Evolutionary conservation across 1,284 basidiomycete genomes (phyloP).

Genomic region (Tilletiopsis washingtonensis): DNA sequence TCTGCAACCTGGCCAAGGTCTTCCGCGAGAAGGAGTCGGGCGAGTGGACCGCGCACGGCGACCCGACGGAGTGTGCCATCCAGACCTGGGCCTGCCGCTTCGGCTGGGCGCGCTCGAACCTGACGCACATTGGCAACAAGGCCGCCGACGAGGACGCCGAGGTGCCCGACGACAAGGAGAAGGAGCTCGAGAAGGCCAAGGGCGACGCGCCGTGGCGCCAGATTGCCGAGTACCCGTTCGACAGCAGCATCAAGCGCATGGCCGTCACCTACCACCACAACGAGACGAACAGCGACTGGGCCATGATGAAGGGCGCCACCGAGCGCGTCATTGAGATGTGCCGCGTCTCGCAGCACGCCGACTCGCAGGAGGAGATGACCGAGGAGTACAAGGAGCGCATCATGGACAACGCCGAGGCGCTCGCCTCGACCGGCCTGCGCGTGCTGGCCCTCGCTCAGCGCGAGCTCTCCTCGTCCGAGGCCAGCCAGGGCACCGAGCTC

Average conservation of each 20-base stretch:
- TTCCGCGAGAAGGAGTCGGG: slow-evolving; percentile 41
- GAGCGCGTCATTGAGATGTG: slow-evolving; percentile 42
- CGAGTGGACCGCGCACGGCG: slow-evolving; percentile 61
- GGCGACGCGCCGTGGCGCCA: slow-evolving; percentile 28
- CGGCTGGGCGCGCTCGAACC: slow-evolving; percentile 27
- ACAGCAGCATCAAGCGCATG: slow-evolving; percentile 45
- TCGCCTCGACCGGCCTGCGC: slow-evolving; percentile 39
- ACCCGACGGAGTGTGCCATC: slow-evolving; percentile 59
- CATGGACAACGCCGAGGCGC: slow-evolving; percentile 39
- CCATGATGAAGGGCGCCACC: slow-evolving; percentile 46
- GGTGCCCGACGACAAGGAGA: slow-evolving; percentile 2
- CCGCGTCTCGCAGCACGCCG: slow-evolving; percentile 19
- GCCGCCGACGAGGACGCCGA: slow-evolving; percentile 8
- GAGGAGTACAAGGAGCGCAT: slow-evolving; percentile 23
- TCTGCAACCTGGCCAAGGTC: slow-evolving; percentile 46
- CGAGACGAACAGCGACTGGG: slow-evolving; percentile 24
- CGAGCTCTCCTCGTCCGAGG: slow-evolving; percentile 21
- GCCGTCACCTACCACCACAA: slow-evolving; percentile 49
- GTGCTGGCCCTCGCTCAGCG: slow-evolving; percentile 41
- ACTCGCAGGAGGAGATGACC: slow-evolving; percentile 43
- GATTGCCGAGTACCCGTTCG: slow-evolving; percentile 52
- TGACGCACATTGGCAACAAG: slow-evolving; percentile 25
- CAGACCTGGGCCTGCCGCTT: slow-evolving; percentile 58
- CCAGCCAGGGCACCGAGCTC: slow-evolving; percentile 21
- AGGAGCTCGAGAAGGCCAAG: slow-evolving; percentile 12